These are phyloP conservation scores for Claviceps pazoutovae DNA, from an alignment of 2,329 filamentous ascomycete species.

Conservation along the genomic window DNA sequence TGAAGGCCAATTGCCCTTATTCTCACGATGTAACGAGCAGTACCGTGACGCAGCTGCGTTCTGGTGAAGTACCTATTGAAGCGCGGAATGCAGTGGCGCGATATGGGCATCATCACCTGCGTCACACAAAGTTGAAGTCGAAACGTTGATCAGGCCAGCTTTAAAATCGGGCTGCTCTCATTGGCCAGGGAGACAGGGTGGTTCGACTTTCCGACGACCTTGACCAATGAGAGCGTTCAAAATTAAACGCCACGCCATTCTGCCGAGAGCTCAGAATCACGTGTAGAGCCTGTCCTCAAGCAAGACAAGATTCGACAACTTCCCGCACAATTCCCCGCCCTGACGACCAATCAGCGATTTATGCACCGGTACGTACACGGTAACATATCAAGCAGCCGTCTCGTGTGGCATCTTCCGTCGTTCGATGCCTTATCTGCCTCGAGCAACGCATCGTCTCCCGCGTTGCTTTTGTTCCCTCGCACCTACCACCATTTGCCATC, in stretches of 20 bases:
- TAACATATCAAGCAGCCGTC: background rate
- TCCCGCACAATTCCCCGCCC: slow-evolving; percentile 14
- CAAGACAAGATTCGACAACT: background rate
- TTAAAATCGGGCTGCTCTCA: background rate
- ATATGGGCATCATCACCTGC: slow-evolving; percentile 1
- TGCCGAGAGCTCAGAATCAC: background rate
- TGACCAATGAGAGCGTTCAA: background rate
- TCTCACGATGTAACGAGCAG: no score
- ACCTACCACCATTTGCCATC: background rate
- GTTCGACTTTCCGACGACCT: background rate
- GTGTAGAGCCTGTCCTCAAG: background rate
- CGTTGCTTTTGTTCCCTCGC: background rate
- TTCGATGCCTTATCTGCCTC: slow-evolving; percentile 8
- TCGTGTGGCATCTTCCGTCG: slow-evolving; percentile 9
- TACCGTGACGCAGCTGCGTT: no score
- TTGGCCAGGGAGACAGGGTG: background rate
- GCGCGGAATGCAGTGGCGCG: background rate
- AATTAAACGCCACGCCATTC: background rate
- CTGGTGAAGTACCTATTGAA: background rate
- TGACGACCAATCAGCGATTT: slow-evolving; percentile 16
- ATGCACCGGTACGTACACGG: background rate
- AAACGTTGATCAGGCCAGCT: background rate
- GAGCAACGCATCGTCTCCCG: background rate
- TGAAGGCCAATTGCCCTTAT: no score
- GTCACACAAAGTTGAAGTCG: background rate